Base-by-base conservation (phyloP, 177 flowering plant species). In the Telopea speciosissima region DNA sequence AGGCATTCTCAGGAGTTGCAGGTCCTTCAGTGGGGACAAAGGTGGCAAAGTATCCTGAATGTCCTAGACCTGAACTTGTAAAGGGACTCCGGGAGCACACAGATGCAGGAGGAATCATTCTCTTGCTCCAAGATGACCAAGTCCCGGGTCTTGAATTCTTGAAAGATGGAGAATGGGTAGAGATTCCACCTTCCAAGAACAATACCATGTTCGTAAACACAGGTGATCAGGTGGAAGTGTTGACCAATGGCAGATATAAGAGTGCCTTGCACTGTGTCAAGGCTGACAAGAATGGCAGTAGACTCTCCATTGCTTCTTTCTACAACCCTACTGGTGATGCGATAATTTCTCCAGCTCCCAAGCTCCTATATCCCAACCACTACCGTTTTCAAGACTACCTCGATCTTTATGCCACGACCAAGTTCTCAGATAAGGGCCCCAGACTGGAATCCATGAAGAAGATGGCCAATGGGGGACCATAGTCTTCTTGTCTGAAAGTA, bases 271-370 rank as follows among this genome's bases (percentile, higher is more conserved):
- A 89, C 78, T 82, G 90, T 23, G 96, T 89, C 59, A 77, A 87
- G 83, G 82, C 90, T 16, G 80, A 77, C 52, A 79, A 87, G 75
- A 71, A 80, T 3, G 93, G 92, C n/a, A 87, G 90, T 79, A 85
- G 92, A 71, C 85, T 90, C 64, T 92, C 96, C 63, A 85, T 92
- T 68, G 93, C 92, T 58, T 85, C 93, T 65, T 92, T 92, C 84
- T 92, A 90, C 64, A 92, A 92, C 70, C 97, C 91, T 40, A 79
- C 87, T 40, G 82, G 78, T 17, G 93, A 92, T 72, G 96, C 97
- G 19, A 45, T 89, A 24, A 88, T 90, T 66, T 82, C 87, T 66
- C 92, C 96, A 17, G 87, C 96, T 63, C 73, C 86, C 0, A 73
- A 81, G 69, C 89, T 90, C 58, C 71, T 81, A 36, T 88, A 89